Evolutionary conservation across 2,329 filamentous ascomycete species (phyloP).

Genomic region (Thelonectria olida): DNA sequence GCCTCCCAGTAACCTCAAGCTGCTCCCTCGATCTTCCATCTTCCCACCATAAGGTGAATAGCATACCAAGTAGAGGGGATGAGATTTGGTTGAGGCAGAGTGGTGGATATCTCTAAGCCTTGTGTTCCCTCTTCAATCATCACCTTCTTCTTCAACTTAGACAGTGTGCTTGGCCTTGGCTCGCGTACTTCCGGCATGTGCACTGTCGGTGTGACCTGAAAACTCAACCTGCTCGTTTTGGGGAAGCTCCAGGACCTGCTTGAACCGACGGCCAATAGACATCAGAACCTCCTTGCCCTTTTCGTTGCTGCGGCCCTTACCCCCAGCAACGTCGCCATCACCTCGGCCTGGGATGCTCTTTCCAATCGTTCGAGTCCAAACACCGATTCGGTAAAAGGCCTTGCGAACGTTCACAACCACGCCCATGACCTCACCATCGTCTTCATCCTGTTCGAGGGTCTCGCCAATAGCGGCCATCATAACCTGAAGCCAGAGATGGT

Average conservation of each 20-base stretch:
- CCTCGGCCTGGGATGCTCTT: constrained; percentile 82
- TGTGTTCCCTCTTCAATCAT: constrained; percentile 30
- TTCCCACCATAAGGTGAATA: constrained; percentile 24
- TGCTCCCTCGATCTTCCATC: constrained; percentile 10
- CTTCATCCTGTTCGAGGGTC: constrained; percentile 87
- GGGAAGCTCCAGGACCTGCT: constrained; percentile 86
- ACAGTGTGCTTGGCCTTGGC: constrained; percentile 94
- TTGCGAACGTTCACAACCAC: constrained; percentile 99
- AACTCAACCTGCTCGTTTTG: constrained; percentile 86
- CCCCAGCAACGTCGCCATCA: constrained; percentile 75
- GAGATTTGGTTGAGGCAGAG: constrained; percentile 14
- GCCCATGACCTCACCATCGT: constrained; percentile 97
- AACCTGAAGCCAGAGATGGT: constrained; percentile 95
- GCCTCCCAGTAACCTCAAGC: constrained; percentile 24
- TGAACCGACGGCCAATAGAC: constrained; percentile 89
- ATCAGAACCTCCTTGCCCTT: constrained; percentile 88
- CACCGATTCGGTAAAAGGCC: constrained; percentile 95
- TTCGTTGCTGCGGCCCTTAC: constrained; percentile 79
- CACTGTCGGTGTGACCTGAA: constrained; percentile 94
- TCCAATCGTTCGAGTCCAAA: constrained; percentile 96
- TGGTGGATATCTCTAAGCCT: constrained; percentile 40
- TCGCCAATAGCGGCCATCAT: constrained; percentile 98
- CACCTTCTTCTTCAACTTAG: too few relatives aligned
- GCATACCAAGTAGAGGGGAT: constrained; percentile 26
- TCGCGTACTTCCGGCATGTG: constrained; percentile 90